A percentile compares a stretch with the other conserved stretches of the same genome.
phyloP scores from a whole-genome alignment of 148 eudicot species.

The Camellia granthamiana region DNA sequence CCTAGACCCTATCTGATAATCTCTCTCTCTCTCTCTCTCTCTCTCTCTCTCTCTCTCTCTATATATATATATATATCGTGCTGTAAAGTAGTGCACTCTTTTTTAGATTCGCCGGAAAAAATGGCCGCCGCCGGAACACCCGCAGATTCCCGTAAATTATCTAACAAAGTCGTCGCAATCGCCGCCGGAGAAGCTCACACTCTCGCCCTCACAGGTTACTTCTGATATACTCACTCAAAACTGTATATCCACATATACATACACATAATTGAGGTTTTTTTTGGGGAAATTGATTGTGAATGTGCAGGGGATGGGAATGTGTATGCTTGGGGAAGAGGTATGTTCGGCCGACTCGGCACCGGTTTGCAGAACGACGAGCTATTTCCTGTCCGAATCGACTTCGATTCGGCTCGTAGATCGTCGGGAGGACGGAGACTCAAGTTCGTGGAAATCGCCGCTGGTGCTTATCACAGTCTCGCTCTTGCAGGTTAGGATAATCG shows the following conservation, averaged over 20 bases:
- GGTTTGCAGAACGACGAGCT: constrained; percentile 57
- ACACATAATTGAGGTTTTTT: too few relatives aligned
- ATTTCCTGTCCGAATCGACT: constrained; percentile 43
- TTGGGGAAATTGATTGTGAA: neutral
- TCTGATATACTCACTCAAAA: neutral
- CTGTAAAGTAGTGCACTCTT: neutral
- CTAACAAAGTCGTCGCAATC: constrained; percentile 40
- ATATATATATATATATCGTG: too few relatives aligned
- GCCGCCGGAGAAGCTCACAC: constrained; percentile 93
- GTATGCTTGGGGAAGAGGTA: constrained; percentile 87
- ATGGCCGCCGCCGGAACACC: constrained; percentile 20
- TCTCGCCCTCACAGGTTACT: constrained; percentile 59
- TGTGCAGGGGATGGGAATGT: constrained; percentile 61
- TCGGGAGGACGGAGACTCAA: constrained; percentile 18
- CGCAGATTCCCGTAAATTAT: constrained; percentile 16
- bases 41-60: neutral
- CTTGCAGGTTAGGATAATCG: constrained; percentile 53
- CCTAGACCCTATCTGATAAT: neutral
- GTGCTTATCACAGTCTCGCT: constrained; percentile 87
- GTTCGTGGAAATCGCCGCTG: constrained; percentile 61
- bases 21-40: neutral
- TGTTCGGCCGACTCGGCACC: constrained; percentile 72
- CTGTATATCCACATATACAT: neutral
- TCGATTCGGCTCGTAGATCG: constrained; percentile 12
- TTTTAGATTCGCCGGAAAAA: neutral